Evolutionary conservation across 2,329 filamentous ascomycete species (phyloP).

Genomic region (Phaeophleospora eucalypticola): DNA sequence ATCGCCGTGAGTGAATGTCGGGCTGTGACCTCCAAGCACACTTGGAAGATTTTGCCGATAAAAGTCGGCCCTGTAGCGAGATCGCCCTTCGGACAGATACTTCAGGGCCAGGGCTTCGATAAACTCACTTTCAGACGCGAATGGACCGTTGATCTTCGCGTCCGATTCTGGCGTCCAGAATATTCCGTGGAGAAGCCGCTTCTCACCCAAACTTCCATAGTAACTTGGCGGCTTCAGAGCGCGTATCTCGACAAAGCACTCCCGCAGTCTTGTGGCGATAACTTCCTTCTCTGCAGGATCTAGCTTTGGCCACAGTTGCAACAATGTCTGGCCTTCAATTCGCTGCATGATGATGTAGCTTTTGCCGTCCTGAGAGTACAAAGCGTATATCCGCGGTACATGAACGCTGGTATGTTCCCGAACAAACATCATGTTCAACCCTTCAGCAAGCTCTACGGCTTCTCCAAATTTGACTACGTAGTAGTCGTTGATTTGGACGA

Average conservation of each 20-base stretch:
- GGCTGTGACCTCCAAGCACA: neutral
- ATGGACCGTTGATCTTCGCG: slow-evolving; percentile 3
- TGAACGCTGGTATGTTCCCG: neutral
- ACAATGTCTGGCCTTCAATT: slow-evolving; percentile 4
- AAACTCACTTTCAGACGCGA: neutral
- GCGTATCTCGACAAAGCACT: neutral
- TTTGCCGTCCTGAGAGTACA: slow-evolving; percentile 1
- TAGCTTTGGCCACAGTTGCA: slow-evolving; percentile 1
- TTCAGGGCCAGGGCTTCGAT: slow-evolving; percentile 1
- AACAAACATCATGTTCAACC: slow-evolving; percentile 5
- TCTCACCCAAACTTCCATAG: slow-evolving; percentile 3
- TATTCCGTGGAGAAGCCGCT: slow-evolving; percentile 1
- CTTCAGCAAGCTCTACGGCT: slow-evolving; percentile 2
- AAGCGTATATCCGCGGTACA: slow-evolving; percentile 5
- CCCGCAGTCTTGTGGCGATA: neutral
- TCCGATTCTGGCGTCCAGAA: neutral
- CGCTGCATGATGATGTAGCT: slow-evolving; percentile 7
- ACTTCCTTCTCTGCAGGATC: slow-evolving; percentile 1
- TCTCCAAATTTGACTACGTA: slow-evolving; percentile 3
- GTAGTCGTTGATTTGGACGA: slow-evolving; percentile 2
- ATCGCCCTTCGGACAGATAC: neutral
- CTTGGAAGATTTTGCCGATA: slow-evolving; percentile 4
- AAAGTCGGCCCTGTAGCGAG: neutral
- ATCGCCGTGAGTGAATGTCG: slow-evolving; percentile 5
- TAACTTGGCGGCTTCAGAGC: neutral